Evolutionary conservation across 2,329 filamentous ascomycete species (phyloP), one percentile per base, ranked within the genome.

Genomic region (Talaromyces sp.): DNA sequence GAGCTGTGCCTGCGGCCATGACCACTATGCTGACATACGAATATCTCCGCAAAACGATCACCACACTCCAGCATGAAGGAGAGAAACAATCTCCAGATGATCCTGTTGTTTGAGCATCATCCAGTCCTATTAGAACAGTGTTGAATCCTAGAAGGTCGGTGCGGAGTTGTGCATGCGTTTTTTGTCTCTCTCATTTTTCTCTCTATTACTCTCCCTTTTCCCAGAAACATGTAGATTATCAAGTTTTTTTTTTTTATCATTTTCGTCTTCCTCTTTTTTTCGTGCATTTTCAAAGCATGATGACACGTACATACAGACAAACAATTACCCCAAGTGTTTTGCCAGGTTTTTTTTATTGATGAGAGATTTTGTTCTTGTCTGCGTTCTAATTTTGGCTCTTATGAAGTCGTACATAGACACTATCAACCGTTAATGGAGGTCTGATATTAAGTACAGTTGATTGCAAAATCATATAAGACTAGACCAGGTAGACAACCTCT

Each of bases 11-110:
- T 32, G 92, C 94, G 24, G 93, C 94, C 21, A 96, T 96, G 69
- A 96, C 96, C 27, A 99, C 94, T 3, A 95, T 99, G 88, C 82
- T 97, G 71, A 97, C 93, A 12, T 99, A 96, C 71, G 94, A 99
- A 77, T 94, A 88, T 65, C 73, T 88, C 61, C 81, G 82, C 65
- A 82, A 82, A 62, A 72, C 77, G 17, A 79, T 86, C 58, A 78
- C 79, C 56, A 77, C 75, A 58, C 65, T 85, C 59, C 84, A 86
- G 68, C 76, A 79, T 61, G 82, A 85, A 68, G 83, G 81, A 12
- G 62, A 66, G 52, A 59, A 68, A 29, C 70, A 61, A 58, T 41
- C 41, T 32, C 26, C 52, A 35, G 52, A 56, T 7, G 59, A 61
- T 58, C 57, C 59, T 56, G 29, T 61, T 52, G 51, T 61, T 32